Percentiles rank a stretch among this genome's conserved stretches.
Conservation (phyloP, 2,329 filamentous ascomycete species). For the Chaetothyriales sp. region DNA sequence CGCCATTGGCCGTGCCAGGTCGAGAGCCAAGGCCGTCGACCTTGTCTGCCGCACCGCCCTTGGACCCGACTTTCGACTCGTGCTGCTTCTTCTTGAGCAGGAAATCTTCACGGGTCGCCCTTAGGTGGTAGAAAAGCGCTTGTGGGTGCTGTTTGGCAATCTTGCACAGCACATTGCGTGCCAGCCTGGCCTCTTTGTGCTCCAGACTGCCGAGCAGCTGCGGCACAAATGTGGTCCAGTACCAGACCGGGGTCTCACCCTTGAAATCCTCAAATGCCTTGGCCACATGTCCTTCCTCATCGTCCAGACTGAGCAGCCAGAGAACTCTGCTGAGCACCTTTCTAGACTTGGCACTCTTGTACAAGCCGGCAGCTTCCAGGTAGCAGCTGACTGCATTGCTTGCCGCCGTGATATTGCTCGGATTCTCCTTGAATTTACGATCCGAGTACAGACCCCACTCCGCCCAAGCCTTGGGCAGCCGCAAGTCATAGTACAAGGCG, state of each 20-base stretch:
- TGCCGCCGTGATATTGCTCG: constrained; percentile 64
- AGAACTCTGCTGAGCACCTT: constrained; percentile 86
- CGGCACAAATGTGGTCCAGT: constrained; percentile 98
- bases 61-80: constrained; percentile 6
- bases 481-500: constrained; percentile 88
- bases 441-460: constrained; percentile 99
- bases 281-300: constrained; percentile 67
- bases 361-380: constrained; percentile 84
- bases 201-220: constrained; percentile 84
- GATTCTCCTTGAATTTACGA: constrained; percentile 83
- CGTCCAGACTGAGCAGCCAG: constrained; percentile 89
- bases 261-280: constrained; percentile 90
- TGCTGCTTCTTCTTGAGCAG: constrained; percentile 62
- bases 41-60: constrained; percentile 4
- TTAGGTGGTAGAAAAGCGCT: constrained; percentile 84
- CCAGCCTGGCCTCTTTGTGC: constrained; percentile 77
- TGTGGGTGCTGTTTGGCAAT: constrained; percentile 95
- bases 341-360: constrained; percentile 91
- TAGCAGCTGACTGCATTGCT: constrained; percentile 92
- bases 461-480: constrained; percentile 92
- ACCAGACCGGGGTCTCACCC: constrained; percentile 94
- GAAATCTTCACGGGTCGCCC: constrained; percentile 91
- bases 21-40: constrained; percentile 18
- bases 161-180: constrained; percentile 73
- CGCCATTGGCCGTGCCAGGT: constrained; percentile 31